These are phyloP conservation scores for Trichoderma guizhouense DNA, from an alignment of 2,329 filamentous ascomycete genomes.

Conservation along the genomic window DNA sequence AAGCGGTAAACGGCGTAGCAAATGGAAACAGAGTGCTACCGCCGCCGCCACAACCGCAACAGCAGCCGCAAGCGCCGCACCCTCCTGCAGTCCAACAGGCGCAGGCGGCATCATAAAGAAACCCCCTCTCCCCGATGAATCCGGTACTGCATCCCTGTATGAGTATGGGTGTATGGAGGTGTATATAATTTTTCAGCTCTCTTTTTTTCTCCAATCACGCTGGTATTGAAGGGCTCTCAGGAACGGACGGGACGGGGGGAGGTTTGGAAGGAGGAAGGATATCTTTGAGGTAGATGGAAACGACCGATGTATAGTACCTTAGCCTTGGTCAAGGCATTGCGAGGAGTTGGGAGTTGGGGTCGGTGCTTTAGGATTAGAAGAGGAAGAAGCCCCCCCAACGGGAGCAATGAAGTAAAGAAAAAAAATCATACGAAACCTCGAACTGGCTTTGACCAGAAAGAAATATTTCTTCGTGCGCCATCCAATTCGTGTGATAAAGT, in stretches of 20 bases:
- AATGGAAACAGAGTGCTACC: slow-evolving; percentile 28
- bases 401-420: slow-evolving; percentile 17
- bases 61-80: slow-evolving; percentile 26
- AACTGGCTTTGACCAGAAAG: background rate
- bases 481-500: background rate
- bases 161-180: slow-evolving; percentile 17
- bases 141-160: slow-evolving; percentile 22
- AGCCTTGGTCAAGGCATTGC: slow-evolving; percentile 31
- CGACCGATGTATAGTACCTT: slow-evolving; percentile 21
- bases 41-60: slow-evolving; percentile 20
- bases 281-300: slow-evolving; percentile 6
- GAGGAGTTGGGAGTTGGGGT: slow-evolving; percentile 36
- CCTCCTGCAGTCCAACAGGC: slow-evolving; percentile 23
- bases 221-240: slow-evolving; percentile 1
- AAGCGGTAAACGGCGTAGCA: slow-evolving; percentile 26
- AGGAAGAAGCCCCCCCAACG: slow-evolving; percentile 22
- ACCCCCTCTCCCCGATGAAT: background rate
- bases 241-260: slow-evolving; percentile 10
- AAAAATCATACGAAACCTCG: background rate
- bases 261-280: background rate
- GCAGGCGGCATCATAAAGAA: slow-evolving; percentile 27
- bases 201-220: slow-evolving; percentile 11
- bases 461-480: background rate
- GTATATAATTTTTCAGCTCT: slow-evolving; percentile 15
- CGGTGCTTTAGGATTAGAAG: slow-evolving; percentile 27